Evolutionary conservation across 1,284 basidiomycete genomes (phyloP).

Genomic region (Apiotrichum siamense): DNA sequence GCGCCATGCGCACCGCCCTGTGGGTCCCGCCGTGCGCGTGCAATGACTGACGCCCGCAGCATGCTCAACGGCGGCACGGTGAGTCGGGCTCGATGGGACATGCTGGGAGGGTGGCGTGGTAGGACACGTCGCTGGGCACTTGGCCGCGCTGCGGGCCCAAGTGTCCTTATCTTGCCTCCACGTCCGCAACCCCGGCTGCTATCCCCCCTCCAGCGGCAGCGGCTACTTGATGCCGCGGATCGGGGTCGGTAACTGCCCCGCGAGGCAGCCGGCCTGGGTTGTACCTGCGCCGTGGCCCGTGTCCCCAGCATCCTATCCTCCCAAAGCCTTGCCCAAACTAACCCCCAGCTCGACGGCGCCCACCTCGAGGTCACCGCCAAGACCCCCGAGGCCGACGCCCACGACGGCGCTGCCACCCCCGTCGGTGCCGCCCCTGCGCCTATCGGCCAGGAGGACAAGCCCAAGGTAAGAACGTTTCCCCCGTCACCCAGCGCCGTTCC

Average conservation of each 20-base stretch:
- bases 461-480: slow-evolving; percentile 27
- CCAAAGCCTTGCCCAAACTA: too few species aligned
- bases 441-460: slow-evolving; percentile 50
- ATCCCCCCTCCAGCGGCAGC: too few species aligned
- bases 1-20: slow-evolving; percentile 47
- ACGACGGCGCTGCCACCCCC: slow-evolving; percentile 18
- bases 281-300: not conserved
- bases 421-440: slow-evolving; percentile 35
- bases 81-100: slow-evolving; percentile 15
- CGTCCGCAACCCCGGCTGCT: too few species aligned
- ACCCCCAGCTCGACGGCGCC: slow-evolving; percentile 34
- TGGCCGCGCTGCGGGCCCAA: too few species aligned
- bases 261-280: not conserved
- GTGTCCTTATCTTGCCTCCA: too few species aligned
- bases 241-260: too few species aligned
- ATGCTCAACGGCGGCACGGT: slow-evolving; percentile 48
- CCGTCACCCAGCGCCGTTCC: not conserved
- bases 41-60: slow-evolving; percentile 11
- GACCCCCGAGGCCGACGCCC: slow-evolving; percentile 32
- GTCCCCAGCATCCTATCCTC: not conserved
- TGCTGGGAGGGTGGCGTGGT: not conserved
- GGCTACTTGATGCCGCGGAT: too few species aligned
- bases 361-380: slow-evolving; percentile 48
- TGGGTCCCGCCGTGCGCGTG: slow-evolving; percentile 15
- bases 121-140: not conserved